phyloP scores from a whole-genome alignment of 345 rosid species.

The Schrenkiella parvula region DNA sequence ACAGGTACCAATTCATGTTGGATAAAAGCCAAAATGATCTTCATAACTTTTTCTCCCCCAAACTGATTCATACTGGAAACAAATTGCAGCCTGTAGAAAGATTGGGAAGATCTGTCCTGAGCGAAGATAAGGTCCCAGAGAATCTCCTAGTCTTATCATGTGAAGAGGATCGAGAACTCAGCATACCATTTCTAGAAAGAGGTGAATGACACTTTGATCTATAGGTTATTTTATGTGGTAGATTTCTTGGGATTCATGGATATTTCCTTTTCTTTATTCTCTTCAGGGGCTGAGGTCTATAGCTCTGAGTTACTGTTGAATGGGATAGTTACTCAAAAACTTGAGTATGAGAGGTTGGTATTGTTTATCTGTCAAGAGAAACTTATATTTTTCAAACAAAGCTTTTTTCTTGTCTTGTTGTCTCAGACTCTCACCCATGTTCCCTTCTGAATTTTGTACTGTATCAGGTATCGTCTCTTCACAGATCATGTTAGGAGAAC shows the following conservation, averaged over 20 bases:
- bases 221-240: neutral
- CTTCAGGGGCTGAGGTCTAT: conserved; percentile 66
- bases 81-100: conserved; percentile 62
- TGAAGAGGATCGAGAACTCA: conserved; percentile 60
- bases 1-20: conserved; percentile 39
- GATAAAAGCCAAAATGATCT: neutral
- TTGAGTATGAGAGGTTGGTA: conserved; percentile 83
- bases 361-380: conserved; percentile 5
- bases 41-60: neutral
- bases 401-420: neutral
- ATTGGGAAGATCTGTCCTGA: conserved; percentile 64
- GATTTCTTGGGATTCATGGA: neutral
- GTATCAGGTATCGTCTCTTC: conserved; percentile 67
- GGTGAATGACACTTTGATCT: conserved; percentile 37
- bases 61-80: conserved; percentile 23
- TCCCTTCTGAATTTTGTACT: neutral
- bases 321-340: conserved; percentile 83
- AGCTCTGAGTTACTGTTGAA: conserved; percentile 81
- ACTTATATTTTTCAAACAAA: neutral
- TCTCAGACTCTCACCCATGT: neutral
- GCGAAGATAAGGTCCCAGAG: conserved; percentile 48
- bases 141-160: conserved; percentile 76
- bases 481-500: conserved; percentile 63
- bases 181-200: conserved; percentile 71
- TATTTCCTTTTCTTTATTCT: neutral